Base-by-base conservation (phyloP, 2,329 filamentous ascomycete species). In the Rhynchosporium graminicola region DNA sequence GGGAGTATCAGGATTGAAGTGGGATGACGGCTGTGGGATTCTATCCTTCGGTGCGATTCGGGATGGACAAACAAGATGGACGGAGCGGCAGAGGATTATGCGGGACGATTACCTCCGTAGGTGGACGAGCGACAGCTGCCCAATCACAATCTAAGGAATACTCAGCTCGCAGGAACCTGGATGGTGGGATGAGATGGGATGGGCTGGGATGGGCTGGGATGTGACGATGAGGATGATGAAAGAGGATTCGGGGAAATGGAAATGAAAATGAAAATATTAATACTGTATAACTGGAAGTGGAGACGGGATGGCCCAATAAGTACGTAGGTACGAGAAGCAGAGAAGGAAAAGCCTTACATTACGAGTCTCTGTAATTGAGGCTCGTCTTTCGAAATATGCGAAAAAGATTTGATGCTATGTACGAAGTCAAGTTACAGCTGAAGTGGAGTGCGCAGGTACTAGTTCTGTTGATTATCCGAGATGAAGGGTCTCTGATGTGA, bases 91-190 rank as follows among this genome's bases (percentile, higher is more conserved):
- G 57, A 20, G 20, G 36, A 65, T 59, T 52, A 61, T 65, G 63
- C 60, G 60, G 63, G 63, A 63, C 47, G 57, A 61, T 64, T 61
- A 60, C 20, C 20, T 20, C 20, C 20, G 20, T 20, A 20, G 54
- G 59, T 61, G 59, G 51, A 46, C 28, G 29, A 54, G 36, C 28
- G 48, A 42, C 56, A 47, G 52, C 29, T 52, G 20, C 31, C 62
- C 20, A 63, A 63, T 63, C 52, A 63, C n/a, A 43, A 36, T 7
- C 31, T 33, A 15, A 38, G 31, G 15, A 40, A 38, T 51, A 52
- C 52, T 60, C 51, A 60, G 57, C 61, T 28, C 20, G 20, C 29
- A 9, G 50, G 47, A 55, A 28, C 20, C 29, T 54, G 46, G 28
- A 45, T 54, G 57, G 50, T 33, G 48, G 42, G 26, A 33, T 26